These are phyloP conservation scores for Drechslerella dactyloides DNA, from an alignment of 2,329 filamentous ascomycete species.

Conservation along the genomic window DNA sequence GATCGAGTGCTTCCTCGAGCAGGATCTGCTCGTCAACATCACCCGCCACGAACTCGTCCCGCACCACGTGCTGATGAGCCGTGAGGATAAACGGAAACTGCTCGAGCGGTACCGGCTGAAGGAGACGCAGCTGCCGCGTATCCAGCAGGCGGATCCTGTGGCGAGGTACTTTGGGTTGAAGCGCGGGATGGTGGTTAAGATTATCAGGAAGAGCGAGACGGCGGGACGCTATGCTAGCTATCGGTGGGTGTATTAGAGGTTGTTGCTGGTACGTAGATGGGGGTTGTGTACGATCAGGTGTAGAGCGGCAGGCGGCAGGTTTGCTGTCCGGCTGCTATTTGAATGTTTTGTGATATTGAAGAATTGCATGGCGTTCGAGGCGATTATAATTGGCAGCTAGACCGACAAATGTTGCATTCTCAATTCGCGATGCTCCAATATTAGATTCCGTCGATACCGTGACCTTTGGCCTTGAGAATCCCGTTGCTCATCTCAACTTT, in stretches of 20 bases:
- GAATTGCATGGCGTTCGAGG: slow-evolving; percentile 43
- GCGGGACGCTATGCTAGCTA: slow-evolving; percentile 97
- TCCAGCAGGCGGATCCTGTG: slow-evolving; percentile 89
- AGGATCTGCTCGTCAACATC: slow-evolving; percentile 96
- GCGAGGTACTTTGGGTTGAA: slow-evolving; percentile 88
- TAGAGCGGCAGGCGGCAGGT: neutral
- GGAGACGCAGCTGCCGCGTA: slow-evolving; percentile 94
- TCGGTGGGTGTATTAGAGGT: slow-evolving; percentile 66
- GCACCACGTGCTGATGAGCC: slow-evolving; percentile 85
- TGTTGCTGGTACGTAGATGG: no score
- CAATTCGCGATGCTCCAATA: no score
- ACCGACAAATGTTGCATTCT: slow-evolving; percentile 20
- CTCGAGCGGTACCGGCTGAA: slow-evolving; percentile 91
- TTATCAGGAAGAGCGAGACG: slow-evolving; percentile 93
- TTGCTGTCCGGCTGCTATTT: neutral
- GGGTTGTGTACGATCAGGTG: slow-evolving; percentile 39
- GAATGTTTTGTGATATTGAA: slow-evolving; percentile 16
- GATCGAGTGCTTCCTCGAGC: slow-evolving; percentile 94
- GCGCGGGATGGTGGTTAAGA: slow-evolving; percentile 95
- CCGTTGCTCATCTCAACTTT: no score
- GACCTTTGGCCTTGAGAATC: no score
- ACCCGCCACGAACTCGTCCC: slow-evolving; percentile 97
- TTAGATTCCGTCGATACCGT: no score
- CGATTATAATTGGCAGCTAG: slow-evolving; percentile 39
- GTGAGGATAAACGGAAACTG: slow-evolving; percentile 84